Evolutionary conservation across 2,329 filamentous ascomycete genomes (phyloP).

Genomic region (Ophiostoma ulmi): DNA sequence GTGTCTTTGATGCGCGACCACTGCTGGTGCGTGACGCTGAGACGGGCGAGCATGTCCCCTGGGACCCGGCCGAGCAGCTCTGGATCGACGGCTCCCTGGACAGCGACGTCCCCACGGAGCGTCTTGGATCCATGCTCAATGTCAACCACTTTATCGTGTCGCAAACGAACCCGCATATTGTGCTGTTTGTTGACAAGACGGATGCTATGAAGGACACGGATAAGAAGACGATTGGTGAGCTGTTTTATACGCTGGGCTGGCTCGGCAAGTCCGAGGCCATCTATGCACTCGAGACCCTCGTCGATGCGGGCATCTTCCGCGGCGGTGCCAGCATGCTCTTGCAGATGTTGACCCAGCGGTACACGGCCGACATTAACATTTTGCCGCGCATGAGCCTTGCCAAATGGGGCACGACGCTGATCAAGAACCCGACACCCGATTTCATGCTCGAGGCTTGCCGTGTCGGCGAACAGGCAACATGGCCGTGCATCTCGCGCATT

Average conservation of each 20-base stretch:
- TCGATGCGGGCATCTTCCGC: conserved; percentile 74
- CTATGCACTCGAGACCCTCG: conserved; percentile 73
- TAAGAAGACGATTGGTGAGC: conserved; percentile 33
- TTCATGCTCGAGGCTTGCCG: conserved; percentile 80
- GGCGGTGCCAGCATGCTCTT: conserved; percentile 71
- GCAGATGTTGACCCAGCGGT: conserved; percentile 82
- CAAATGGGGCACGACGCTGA: conserved; percentile 52
- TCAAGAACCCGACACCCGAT: conserved; percentile 77
- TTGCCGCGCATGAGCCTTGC: conserved; percentile 29
- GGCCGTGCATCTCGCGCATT: conserved; percentile 82
- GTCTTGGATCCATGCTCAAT: conserved; percentile 91
- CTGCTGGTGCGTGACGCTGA: conserved; percentile 78
- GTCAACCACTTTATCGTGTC: conserved; percentile 98
- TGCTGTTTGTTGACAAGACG: conserved; percentile 76
- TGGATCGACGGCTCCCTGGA: conserved; percentile 96
- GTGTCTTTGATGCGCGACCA: conserved; percentile 74
- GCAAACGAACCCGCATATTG: conserved; percentile 91
- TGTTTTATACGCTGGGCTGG: conserved; percentile 62
- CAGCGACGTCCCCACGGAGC: conserved; percentile 86
- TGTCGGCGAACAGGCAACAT: conserved; percentile 78
- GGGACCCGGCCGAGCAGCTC: conserved; percentile 78
- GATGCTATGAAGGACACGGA: conserved; percentile 37
- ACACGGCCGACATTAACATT: conserved; percentile 93
- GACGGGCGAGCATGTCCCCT: conserved; percentile 71
- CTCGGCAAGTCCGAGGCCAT: conserved; percentile 75